Conservation (phyloP, 345 rosid genomes). For the Dovyalis caffra region DNA sequence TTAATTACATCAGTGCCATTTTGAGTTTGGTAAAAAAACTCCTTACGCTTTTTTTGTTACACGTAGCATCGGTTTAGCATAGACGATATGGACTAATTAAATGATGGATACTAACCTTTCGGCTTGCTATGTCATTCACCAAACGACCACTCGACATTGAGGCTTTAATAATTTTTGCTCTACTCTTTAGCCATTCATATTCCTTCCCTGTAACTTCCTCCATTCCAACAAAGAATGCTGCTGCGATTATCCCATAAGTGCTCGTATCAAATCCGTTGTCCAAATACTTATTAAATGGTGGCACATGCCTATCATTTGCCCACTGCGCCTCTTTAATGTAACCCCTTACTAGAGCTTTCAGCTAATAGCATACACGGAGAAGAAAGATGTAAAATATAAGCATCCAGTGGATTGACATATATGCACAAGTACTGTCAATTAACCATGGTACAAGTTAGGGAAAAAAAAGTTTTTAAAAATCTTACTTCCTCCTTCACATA, state of each 20-base stretch:
- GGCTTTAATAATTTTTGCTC: not conserved
- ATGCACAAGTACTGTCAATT: no score
- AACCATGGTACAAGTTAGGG: no score
- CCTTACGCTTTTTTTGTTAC: no score
- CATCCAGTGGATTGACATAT: no score
- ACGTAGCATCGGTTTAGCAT: no score
- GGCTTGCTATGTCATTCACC: not conserved
- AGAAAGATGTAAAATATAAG: no score
- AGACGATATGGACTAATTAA: no score
- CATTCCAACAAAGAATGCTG: not conserved
- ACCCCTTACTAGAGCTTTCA: not conserved
- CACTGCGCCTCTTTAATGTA: constrained; percentile 5
- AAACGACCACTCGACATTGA: not conserved
- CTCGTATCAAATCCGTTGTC: not conserved
- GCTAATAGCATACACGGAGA: not conserved
- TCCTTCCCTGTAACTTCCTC: constrained; percentile 7
- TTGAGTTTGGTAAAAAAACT: no score
- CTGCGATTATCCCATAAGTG: not conserved
- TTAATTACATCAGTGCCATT: no score
- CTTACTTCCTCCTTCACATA: constrained; percentile 2
- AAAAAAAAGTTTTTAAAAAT: no score
- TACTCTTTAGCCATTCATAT: constrained; percentile 2
- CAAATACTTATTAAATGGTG: not conserved
- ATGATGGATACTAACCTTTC: no score
- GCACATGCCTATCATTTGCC: not conserved